Conservation (phyloP, 2,329 filamentous ascomycete species). For the Arthrocladium fulminans region DNA sequence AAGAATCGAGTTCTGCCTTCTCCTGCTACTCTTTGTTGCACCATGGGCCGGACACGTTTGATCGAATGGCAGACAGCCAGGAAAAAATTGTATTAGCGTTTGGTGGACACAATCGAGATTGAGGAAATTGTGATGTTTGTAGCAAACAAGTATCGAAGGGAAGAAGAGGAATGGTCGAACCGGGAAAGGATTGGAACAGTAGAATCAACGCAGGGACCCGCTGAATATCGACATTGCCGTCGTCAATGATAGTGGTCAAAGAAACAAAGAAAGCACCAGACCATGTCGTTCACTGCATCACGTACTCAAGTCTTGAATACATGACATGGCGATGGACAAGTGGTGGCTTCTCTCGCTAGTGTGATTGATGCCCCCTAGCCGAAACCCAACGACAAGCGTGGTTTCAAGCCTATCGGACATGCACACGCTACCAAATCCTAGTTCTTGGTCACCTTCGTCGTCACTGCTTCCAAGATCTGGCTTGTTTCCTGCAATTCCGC, state of each 20-base stretch:
- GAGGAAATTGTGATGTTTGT: not conserved
- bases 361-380: not conserved
- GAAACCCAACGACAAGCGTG: not conserved
- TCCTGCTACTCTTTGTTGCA: not conserved
- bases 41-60: no score
- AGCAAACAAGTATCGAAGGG: constrained; percentile 6
- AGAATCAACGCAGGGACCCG: not conserved
- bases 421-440: not conserved
- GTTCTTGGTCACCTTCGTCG: not conserved
- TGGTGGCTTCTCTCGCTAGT: not conserved
- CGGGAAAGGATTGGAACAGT: constrained; percentile 4
- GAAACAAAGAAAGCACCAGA: not conserved
- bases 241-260: not conserved
- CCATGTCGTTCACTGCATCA: not conserved
- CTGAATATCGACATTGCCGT: not conserved
- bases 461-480: not conserved
- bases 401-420: not conserved
- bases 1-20: no score
- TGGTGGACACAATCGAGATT: not conserved
- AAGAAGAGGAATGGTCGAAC: not conserved
- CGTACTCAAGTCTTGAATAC: not conserved
- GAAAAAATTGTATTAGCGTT: not conserved
- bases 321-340: not conserved
- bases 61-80: not conserved
- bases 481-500: no score